Base-by-base conservation (phyloP, 352 stramenopile species). In the Albugo candida region DNA sequence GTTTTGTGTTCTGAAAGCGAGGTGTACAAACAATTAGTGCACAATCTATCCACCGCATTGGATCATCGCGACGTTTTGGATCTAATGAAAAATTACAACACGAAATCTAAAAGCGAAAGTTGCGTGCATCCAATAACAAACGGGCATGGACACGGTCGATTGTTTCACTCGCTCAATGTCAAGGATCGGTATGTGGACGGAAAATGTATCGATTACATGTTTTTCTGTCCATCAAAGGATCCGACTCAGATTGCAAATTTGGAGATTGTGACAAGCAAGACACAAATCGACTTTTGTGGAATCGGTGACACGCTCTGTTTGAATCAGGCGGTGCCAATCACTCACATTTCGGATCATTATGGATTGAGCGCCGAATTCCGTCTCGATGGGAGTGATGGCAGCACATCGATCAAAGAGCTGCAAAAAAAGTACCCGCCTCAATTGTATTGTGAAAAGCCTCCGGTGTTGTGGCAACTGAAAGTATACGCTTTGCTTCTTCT, bases 161-260 rank as follows among this genome's bases (percentile, higher is more conserved):
- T 88, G 17, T 42, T 67, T 11, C 76, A 85, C 49, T 55, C 44
- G 24, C 58, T 36, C 35, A 62, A 82, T 24, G 60, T 70, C 24
- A 42, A 64, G 10, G 66, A 59, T 1, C 58, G 44, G 1, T 55
- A 81, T 11, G 75, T 71, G 36, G 62, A 80, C 45, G 76, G 76
- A 59, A 88, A 88, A 48, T 88, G 76, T 54, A 88, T 88, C 49
- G 76, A 88, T 63, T 88, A 83, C 55, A 72, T 88, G 61, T 85
- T 88, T 49, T 80, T 81, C 55, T 16, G 16, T 48, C n/a, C 16
- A 24, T 48, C 43, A 27, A 21, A 21, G 41, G 10, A 48, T 42
- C n/a, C 2, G 41, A 42, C 2, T 35, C 50, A 40, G n/a, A 61
- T 48, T 18, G 74, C 70, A 20, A 58, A 57, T 48, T 56, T 83